phyloP scores from a whole-genome alignment of 192 early-diverging fungal genomes.

The Linnemannia elongata region DNA sequence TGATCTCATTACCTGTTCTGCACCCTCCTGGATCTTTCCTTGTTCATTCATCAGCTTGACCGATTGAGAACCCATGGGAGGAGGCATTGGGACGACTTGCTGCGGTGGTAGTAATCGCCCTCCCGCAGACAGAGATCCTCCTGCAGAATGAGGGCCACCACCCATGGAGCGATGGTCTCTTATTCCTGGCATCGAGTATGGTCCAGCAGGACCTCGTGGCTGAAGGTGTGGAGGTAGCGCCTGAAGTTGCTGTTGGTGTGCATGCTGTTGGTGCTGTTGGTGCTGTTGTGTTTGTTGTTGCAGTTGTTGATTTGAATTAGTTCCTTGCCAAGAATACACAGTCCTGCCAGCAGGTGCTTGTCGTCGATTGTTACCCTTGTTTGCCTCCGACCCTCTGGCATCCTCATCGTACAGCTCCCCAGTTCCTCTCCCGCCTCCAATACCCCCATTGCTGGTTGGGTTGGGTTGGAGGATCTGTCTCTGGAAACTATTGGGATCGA shows the following conservation, averaged over 20 bases:
- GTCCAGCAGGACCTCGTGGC: conserved; percentile 24
- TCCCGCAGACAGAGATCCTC: conserved; percentile 21
- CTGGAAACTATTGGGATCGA: conserved; percentile 56
- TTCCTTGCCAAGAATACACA: conserved; percentile 54
- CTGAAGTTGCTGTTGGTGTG: conserved; percentile 16
- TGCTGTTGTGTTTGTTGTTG: conserved; percentile 43
- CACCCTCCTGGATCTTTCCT: conserved; percentile 36
- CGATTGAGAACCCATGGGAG: conserved; percentile 29
- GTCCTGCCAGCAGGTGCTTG: conserved; percentile 45
- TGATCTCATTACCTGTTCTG: conserved; percentile 40
- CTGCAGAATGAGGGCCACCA: conserved; percentile 23
- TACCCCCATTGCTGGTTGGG: conserved; percentile 21
- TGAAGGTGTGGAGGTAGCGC: not conserved
- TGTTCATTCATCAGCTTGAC: conserved; percentile 44
- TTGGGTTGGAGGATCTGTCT: conserved; percentile 42
- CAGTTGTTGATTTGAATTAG: conserved; percentile 28
- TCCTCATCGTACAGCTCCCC: conserved; percentile 40
- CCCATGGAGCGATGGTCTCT: conserved; percentile 26
- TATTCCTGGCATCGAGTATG: conserved; percentile 46
- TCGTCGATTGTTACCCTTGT: conserved; percentile 22
- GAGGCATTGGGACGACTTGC: conserved; percentile 17
- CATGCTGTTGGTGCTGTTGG: conserved; percentile 17
- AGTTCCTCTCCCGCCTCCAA: conserved; percentile 1
- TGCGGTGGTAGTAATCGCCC: conserved; percentile 11
- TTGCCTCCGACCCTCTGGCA: conserved; percentile 5